Conservation (phyloP, 495 filamentous ascomycete species). For the Daldinia caldariorum region DNA sequence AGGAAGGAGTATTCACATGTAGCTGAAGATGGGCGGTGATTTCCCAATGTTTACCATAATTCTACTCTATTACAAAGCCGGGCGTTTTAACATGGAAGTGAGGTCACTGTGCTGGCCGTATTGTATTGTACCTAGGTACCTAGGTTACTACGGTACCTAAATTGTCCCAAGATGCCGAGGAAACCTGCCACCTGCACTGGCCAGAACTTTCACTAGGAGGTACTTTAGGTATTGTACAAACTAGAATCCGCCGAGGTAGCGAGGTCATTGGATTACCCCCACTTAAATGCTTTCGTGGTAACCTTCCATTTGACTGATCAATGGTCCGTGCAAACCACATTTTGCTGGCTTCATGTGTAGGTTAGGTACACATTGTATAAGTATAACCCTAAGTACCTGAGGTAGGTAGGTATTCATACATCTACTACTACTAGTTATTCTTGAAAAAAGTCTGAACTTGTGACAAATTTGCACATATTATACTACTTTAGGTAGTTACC, state of each 20-base stretch:
- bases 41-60: background rate
- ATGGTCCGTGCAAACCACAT: background rate
- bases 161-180: slow-evolving; percentile 40
- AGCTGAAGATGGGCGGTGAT: background rate
- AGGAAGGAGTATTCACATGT: slow-evolving; percentile 1
- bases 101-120: background rate
- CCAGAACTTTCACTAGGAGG: no score
- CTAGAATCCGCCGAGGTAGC: slow-evolving; percentile 21
- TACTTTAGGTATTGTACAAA: no score
- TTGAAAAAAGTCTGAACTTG: no score
- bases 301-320: slow-evolving; percentile 32
- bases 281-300: slow-evolving; percentile 40
- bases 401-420: no score
- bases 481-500: no score
- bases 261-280: slow-evolving; percentile 36
- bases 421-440: no score
- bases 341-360: background rate
- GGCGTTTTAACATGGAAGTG: background rate
- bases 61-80: slow-evolving; percentile 4
- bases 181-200: slow-evolving; percentile 19
- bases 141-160: slow-evolving; percentile 12
- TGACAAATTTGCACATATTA: no score
- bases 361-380: no score
- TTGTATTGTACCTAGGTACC: no score
- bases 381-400: no score